Evolutionary conservation across 306 rosid genomes (phyloP).

Genomic region (Oemleria cerasiformis): DNA sequence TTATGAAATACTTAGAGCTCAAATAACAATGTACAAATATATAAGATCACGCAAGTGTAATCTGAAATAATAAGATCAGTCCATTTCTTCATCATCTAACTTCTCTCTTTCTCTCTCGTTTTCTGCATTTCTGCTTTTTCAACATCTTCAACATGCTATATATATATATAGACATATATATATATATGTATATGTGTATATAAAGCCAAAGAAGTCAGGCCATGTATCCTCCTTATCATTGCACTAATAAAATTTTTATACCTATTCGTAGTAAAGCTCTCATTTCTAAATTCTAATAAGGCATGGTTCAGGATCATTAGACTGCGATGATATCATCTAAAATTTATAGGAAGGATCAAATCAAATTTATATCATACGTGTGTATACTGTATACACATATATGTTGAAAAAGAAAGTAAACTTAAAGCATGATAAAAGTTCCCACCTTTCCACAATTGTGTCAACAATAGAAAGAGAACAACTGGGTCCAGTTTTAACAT

Average conservation of each 20-base stretch:
- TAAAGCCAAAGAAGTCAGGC: background rate
- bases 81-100: too few relatives aligned
- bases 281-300: conserved; percentile 3
- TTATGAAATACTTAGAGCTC: too few relatives aligned
- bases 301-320: background rate
- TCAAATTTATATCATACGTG: background rate
- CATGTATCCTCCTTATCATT: background rate
- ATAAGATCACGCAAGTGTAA: too few relatives aligned
- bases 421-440: conserved; percentile 11
- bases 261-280: background rate
- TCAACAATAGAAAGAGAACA: conserved; percentile 33
- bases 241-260: background rate
- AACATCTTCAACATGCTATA: too few relatives aligned
- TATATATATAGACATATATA: background rate
- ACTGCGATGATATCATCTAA: background rate
- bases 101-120: too few relatives aligned
- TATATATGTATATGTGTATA: background rate
- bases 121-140: too few relatives aligned
- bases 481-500: conserved; percentile 30
- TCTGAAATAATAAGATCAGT: too few relatives aligned
- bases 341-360: background rate
- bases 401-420: conserved; percentile 1
- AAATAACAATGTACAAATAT: too few relatives aligned
- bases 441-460: conserved; percentile 67
- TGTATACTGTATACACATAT: background rate